phyloP scores from a whole-genome alignment of 345 rosid genomes.

The Pugionium dolabratum region DNA sequence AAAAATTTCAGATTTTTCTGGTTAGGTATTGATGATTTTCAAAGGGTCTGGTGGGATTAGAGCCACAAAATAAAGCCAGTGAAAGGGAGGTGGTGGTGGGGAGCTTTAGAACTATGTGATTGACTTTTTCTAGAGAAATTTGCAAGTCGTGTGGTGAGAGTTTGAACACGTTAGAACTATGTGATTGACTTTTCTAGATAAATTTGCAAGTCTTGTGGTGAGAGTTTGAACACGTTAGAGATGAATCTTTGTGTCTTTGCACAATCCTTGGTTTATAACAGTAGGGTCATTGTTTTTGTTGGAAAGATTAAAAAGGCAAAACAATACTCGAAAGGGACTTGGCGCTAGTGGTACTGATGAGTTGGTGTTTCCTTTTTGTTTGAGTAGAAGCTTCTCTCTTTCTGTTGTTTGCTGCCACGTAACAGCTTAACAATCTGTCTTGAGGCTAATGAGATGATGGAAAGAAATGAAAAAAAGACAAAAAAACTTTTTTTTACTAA shows the following conservation, averaged over 20 bases:
- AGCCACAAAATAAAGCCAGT: constrained; percentile 25
- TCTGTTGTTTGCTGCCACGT: constrained; percentile 26
- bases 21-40: constrained; percentile 15
- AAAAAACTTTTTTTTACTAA: not conserved
- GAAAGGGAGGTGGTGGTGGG: constrained; percentile 24
- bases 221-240: constrained; percentile 30
- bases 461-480: not conserved
- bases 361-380: constrained; percentile 7
- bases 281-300: constrained; percentile 36
- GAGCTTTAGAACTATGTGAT: constrained; percentile 31
- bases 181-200: constrained; percentile 35
- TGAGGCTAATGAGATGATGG: constrained; percentile 1
- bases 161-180: constrained; percentile 24
- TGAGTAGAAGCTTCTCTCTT: constrained; percentile 29
- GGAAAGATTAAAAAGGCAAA: constrained; percentile 12
- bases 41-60: constrained; percentile 11
- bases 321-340: constrained; percentile 18
- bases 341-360: constrained; percentile 12
- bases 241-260: constrained; percentile 22
- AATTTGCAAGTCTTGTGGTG: constrained; percentile 19
- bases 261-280: constrained; percentile 10
- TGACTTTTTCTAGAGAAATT: constrained; percentile 31
- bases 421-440: constrained; percentile 1
- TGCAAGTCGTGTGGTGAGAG: constrained; percentile 27
- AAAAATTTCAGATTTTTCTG: constrained; percentile 1